A percentile compares a stretch with the other conserved stretches of the same genome.
Conservation (phyloP, 495 filamentous ascomycete genomes). For the Trichoderma asperelloides region DNA sequence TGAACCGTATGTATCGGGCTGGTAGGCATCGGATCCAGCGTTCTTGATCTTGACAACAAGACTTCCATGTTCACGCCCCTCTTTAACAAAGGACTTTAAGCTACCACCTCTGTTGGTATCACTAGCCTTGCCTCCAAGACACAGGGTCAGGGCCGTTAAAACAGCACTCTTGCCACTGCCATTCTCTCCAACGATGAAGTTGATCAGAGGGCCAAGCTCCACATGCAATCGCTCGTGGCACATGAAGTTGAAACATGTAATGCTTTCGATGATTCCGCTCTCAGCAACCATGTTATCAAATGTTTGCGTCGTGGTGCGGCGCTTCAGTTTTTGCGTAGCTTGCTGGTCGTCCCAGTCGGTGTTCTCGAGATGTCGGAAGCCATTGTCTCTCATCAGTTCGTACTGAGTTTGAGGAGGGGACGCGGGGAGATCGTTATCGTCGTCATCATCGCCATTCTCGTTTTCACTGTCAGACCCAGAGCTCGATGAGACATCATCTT, state of each 20-base stretch:
- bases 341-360: constrained; percentile 53
- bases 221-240: constrained; percentile 76
- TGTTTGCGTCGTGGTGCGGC: constrained; percentile 39
- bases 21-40: constrained; percentile 70
- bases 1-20: constrained; percentile 72
- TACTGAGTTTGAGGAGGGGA: constrained; percentile 40
- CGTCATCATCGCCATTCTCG: constrained; percentile 25
- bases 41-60: constrained; percentile 81
- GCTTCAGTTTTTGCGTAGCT: constrained; percentile 59
- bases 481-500: constrained; percentile 10
- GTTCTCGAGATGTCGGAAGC: constrained; percentile 43
- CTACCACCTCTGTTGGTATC: constrained; percentile 92
- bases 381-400: constrained; percentile 41
- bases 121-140: constrained; percentile 88
- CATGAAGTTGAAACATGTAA: constrained; percentile 90
- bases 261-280: constrained; percentile 73
- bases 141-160: constrained; percentile 88
- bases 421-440: constrained; percentile 18
- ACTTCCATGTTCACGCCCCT: constrained; percentile 56
- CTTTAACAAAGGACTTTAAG: constrained; percentile 86
- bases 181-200: constrained; percentile 96
- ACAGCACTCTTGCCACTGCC: constrained; percentile 98
- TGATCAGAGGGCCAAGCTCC: constrained; percentile 82
- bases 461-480: constrained; percentile 18
- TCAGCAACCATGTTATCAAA: constrained; percentile 68